Evolutionary conservation across 75 land plant species (phyloP).

Genomic region (Sequoia sempervirens): DNA sequence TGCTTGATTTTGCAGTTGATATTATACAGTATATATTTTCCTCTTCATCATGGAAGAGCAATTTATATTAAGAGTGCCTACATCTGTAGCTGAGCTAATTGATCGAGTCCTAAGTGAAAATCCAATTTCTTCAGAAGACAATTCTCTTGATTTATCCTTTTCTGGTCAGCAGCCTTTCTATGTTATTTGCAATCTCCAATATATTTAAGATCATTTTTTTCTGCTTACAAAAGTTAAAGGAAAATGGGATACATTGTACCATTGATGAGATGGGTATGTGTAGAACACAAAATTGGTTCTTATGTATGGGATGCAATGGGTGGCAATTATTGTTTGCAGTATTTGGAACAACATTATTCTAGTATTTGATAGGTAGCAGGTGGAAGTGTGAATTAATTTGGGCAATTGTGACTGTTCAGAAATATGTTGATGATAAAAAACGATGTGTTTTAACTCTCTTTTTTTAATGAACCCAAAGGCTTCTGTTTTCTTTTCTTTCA

Average conservation of each 20-base stretch:
- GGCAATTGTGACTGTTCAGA: neutral
- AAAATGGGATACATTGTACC: neutral
- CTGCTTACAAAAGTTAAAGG: neutral
- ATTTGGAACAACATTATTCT: neutral
- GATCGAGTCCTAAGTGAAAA: slow-evolving; percentile 66
- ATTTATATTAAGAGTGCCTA: slow-evolving; percentile 82
- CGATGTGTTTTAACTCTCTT: neutral
- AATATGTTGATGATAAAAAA: neutral
- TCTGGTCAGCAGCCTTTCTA: slow-evolving; percentile 40
- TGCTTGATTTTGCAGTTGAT: slow-evolving; percentile 1
- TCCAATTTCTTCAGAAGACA: slow-evolving; percentile 49
- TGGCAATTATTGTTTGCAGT: neutral
- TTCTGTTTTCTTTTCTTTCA: neutral
- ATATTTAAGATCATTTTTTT: neutral
- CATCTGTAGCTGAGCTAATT: slow-evolving; percentile 73
- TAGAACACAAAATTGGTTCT: neutral
- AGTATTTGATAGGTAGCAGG: neutral
- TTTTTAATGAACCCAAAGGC: neutral
- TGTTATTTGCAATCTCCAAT: neutral
- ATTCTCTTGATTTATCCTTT: slow-evolving; percentile 72
- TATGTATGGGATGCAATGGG: neutral
- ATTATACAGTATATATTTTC: neutral
- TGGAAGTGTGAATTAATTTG: neutral
- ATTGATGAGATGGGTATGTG: neutral
- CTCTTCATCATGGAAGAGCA: slow-evolving; percentile 75